Base-by-base conservation (phyloP, 805 yeast species). In the Metschnikowia arizonensis region DNA sequence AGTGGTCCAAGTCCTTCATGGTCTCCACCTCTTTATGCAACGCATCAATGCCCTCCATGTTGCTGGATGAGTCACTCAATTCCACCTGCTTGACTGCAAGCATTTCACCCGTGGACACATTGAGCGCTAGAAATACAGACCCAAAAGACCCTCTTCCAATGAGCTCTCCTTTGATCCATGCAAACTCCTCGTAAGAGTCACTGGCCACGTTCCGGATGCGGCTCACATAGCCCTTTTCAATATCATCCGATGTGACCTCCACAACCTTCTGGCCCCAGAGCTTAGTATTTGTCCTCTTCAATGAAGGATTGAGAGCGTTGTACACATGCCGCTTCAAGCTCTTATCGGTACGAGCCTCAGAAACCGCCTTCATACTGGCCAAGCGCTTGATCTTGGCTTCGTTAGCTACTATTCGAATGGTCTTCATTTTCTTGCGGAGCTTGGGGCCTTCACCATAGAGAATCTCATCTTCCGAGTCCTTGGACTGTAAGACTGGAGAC, bases 91-190 rank as follows among this genome's bases (percentile, higher is more conserved):
- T 93, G 2, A 93, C 99, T 0, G 99, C 99, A 69, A 93, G 85
- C 96, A 93, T 89, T 58, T 93, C 99, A 44, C 98, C 98, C 0
- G 96, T 88, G 1, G 98, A 93, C 14, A 89, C 90, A 63, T 93
- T 93, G 59, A 93, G 74, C 1, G 96, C 97, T 45, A 93, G 72
- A 59, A 77, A 91, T 1, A 93, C 99, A 30, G 87, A 83, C 8
- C 99, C 99, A 71, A 90, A 93, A 1, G 97, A 90, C 0, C 99
- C 99, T 47, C 88, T 81, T 0, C 99, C 99, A 47, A 93, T 88
- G 50, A 93, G 72, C 59, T 90, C 97, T 74, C 99, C 99, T 60
- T 88, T 88, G 40, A 95, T 85, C 99, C 99, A 93, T 0, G 95
- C 95, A 68, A 89, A 91, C 64, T 90, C 95, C 57, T 81, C 85